These are phyloP conservation scores for Colletotrichum musicola DNA, from an alignment of 2,329 filamentous ascomycete species.

Conservation along the genomic window DNA sequence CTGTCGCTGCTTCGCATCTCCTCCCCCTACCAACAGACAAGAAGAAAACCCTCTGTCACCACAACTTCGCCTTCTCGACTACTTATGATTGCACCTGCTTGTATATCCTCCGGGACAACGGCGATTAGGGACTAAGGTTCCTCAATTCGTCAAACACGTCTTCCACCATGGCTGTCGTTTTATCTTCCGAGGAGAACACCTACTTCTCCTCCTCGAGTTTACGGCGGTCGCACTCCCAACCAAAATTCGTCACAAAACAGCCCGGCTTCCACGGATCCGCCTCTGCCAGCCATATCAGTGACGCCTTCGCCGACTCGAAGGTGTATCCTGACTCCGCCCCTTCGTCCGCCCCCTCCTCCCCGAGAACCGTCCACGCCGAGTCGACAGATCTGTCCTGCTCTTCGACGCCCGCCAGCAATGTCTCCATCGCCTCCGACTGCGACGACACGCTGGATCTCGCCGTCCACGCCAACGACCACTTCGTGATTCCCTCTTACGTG, in stretches of 20 bases:
- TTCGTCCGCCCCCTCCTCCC: constrained; percentile 70
- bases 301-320: constrained; percentile 59
- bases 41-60: constrained; percentile 9
- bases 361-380: constrained; percentile 63
- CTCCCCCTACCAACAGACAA: constrained; percentile 15
- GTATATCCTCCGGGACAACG: constrained; percentile 16
- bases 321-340: constrained; percentile 60
- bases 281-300: constrained; percentile 60
- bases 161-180: constrained; percentile 66
- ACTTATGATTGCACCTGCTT: constrained; percentile 32
- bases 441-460: constrained; percentile 60
- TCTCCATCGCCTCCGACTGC: constrained; percentile 71
- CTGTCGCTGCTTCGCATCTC: constrained; percentile 8
- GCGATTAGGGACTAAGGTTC: constrained; percentile 36
- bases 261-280: constrained; percentile 59
- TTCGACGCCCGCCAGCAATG: constrained; percentile 73
- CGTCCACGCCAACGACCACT: constrained; percentile 62
- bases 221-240: constrained; percentile 72
- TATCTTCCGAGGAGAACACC: constrained; percentile 68
- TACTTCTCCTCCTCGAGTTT: constrained; percentile 68
- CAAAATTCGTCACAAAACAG: constrained; percentile 63
- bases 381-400: constrained; percentile 69
- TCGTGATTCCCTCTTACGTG: constrained; percentile 60
- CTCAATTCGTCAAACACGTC: constrained; percentile 26
- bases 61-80: neutral